A percentile compares a stretch with the other conserved stretches of the same genome.
phyloP scores from a whole-genome alignment of 371 early-diverging fungal genomes.

The Mortierella sp. region DNA sequence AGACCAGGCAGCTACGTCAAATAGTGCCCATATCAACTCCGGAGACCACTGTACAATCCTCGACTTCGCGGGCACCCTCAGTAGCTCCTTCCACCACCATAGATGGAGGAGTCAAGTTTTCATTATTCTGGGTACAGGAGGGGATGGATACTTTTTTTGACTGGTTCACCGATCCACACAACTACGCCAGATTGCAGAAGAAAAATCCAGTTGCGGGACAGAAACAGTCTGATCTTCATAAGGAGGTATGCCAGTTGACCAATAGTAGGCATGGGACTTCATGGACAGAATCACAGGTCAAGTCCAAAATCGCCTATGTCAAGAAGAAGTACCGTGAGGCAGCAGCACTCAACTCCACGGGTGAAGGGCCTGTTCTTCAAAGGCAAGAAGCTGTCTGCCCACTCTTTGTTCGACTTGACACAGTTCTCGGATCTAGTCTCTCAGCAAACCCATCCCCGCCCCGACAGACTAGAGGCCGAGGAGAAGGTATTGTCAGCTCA shows the following conservation, averaged over 20 bases:
- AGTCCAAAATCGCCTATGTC: conserved; percentile 13
- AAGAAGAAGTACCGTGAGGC: conserved; percentile 14
- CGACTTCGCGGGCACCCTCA: not conserved
- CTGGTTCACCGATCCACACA: conserved; percentile 16
- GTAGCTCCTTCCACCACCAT: not conserved
- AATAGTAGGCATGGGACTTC: conserved; percentile 1
- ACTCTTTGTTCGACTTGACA: conserved; percentile 4
- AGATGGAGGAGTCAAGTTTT: not conserved
- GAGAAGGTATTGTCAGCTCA: not conserved
- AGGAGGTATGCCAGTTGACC: conserved; percentile 8
- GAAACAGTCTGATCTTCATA: conserved; percentile 3
- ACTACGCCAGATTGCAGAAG: conserved; percentile 9
- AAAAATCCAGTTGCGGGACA: conserved; percentile 13
- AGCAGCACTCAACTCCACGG: not conserved
- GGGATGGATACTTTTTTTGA: conserved; percentile 26
- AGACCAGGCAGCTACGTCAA: not conserved
- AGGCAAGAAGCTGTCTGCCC: conserved; percentile 16
- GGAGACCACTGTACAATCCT: not conserved
- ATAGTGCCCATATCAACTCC: conserved; percentile 1
- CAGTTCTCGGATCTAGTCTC: conserved; percentile 7
- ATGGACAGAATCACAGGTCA: conserved; percentile 18
- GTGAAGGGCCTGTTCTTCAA: not conserved
- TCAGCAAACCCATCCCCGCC: conserved; percentile 7
- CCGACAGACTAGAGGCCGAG: not conserved
- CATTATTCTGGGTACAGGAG: conserved; percentile 9